Conservation (phyloP, 768 basidiomycete species). For the Heimioporus sp. region DNA sequence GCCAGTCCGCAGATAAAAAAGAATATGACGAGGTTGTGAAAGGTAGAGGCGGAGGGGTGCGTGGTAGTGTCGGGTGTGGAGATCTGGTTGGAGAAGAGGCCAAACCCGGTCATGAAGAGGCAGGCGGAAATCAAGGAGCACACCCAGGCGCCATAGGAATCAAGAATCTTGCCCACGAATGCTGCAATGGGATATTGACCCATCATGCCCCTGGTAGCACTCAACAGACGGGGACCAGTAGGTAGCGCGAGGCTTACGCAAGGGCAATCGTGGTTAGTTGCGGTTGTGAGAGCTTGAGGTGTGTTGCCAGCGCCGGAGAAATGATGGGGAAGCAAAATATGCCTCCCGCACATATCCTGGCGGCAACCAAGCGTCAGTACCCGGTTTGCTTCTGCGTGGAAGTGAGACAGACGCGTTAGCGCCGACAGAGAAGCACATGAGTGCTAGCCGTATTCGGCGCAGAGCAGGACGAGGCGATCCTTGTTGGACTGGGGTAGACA, state of each 20-base stretch:
- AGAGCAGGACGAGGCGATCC: slow-evolving; percentile 8
- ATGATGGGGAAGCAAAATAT: slow-evolving; percentile 79
- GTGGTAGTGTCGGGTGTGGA: slow-evolving; percentile 38
- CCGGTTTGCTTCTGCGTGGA: background rate
- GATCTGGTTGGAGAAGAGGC: slow-evolving; percentile 61
- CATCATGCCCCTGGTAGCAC: slow-evolving; percentile 61
- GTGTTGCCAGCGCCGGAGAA: slow-evolving; percentile 57
- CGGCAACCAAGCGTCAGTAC: background rate
- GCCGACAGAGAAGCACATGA: slow-evolving; percentile 53
- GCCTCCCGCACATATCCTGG: slow-evolving; percentile 74
- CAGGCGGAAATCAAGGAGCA: slow-evolving; percentile 63
- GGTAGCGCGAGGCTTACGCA: slow-evolving; percentile 55
- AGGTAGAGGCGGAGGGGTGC: slow-evolving; percentile 41
- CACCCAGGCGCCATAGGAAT: slow-evolving; percentile 62
- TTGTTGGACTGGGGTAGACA: slow-evolving; percentile 12
- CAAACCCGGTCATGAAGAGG: slow-evolving; percentile 59
- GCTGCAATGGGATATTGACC: slow-evolving; percentile 79
- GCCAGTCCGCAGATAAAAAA: slow-evolving; percentile 68
- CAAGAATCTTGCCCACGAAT: slow-evolving; percentile 65
- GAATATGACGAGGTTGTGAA: slow-evolving; percentile 50
- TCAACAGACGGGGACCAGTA: background rate
- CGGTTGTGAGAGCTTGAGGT: slow-evolving; percentile 66
- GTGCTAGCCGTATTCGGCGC: slow-evolving; percentile 24
- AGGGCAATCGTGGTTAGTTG: slow-evolving; percentile 78
- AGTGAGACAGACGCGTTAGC: slow-evolving; percentile 56